Percentiles rank a stretch among this genome's conserved stretches.
Evolutionary conservation across 192 early-diverging fungal species (phyloP).

Genomic region (Coemansia sp.): DNA sequence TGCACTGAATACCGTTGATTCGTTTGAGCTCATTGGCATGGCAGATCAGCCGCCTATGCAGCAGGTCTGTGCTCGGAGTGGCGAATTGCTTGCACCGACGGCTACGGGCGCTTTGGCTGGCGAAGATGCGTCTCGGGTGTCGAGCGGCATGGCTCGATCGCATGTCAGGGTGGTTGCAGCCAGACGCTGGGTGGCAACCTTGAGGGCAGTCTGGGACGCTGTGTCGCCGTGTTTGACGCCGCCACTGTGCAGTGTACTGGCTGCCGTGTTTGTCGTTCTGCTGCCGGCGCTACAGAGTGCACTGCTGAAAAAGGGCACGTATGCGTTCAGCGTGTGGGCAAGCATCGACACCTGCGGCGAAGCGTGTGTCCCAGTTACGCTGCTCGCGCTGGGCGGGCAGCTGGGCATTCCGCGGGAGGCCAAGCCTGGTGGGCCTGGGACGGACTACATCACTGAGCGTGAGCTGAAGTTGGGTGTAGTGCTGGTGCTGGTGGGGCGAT

Average conservation of each 20-base stretch:
- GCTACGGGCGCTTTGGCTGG: not conserved
- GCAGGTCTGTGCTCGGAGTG: not conserved
- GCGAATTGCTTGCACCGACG: not conserved
- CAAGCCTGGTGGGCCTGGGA: not conserved
- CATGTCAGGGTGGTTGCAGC: not conserved
- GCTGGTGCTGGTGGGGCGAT: conserved; percentile 43
- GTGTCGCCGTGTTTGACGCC: conserved; percentile 20
- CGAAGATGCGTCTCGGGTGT: not conserved
- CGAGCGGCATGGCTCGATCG: not conserved
- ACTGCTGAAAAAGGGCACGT: conserved; percentile 19
- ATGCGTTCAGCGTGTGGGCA: conserved; percentile 21
- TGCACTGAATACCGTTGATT: not conserved
- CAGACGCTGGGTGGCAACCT: not conserved
- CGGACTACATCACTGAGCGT: not conserved
- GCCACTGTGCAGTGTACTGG: conserved; percentile 17
- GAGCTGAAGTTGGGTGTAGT: conserved; percentile 22
- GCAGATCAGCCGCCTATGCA: not conserved
- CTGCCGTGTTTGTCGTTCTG: conserved; percentile 18
- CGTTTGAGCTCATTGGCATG: not conserved
- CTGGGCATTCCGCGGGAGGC: conserved; percentile 18
- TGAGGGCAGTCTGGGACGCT: not conserved
- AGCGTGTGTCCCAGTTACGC: conserved; percentile 68
- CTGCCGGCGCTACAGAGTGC: conserved; percentile 15
- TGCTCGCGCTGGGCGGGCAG: conserved; percentile 70
- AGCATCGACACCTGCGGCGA: conserved; percentile 66